phyloP scores from a whole-genome alignment of 1,139 yeast species.

The Diutina neorugosa region DNA sequence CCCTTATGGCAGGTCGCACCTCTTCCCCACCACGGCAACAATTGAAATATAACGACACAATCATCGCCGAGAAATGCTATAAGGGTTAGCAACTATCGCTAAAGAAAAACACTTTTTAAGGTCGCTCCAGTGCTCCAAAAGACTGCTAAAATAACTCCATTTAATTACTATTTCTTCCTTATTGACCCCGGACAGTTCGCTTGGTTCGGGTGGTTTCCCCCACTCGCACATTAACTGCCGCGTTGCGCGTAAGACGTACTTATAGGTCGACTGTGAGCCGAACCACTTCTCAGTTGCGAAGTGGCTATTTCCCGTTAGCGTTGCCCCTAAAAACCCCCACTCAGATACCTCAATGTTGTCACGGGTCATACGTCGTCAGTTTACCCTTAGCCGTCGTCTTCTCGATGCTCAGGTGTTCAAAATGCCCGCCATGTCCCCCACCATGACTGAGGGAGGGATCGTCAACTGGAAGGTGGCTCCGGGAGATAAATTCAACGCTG shows the following conservation, averaged over 20 bases:
- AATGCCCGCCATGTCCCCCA: conserved; percentile 99
- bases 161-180: background rate
- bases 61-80: no score
- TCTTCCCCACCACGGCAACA: no score
- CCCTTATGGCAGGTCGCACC: no score
- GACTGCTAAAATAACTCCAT: no score
- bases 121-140: no score
- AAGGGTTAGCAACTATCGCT: no score
- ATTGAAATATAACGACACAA: no score
- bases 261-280: background rate
- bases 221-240: conserved; percentile 1
- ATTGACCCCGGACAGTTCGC: background rate
- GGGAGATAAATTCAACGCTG: conserved; percentile 68
- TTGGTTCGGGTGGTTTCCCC: background rate
- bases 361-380: background rate
- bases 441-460: conserved; percentile 96
- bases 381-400: background rate
- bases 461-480: conserved; percentile 85
- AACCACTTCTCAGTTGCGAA: background rate
- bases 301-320: background rate
- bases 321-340: no score
- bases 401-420: conserved; percentile 33
- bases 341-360: background rate
- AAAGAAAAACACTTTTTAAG: no score
- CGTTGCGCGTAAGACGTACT: background rate